Percentiles rank a stretch among this genome's conserved stretches.
These are phyloP conservation scores for Cucumis sativus DNA, from an alignment of 306 rosid species.

Conservation along the genomic window Cucumber_9930_V3 NC_026660.2:21708001-21708500, in stretches of 20 bases:
- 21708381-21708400: conserved; percentile 47
- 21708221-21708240: background rate
- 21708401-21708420: conserved; percentile 63
- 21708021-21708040: background rate
- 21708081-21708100: background rate
- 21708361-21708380: conserved; percentile 35
- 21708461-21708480: conserved; percentile 41
- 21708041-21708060: background rate
- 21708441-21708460: conserved; percentile 36
- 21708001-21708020: background rate
- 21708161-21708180: background rate
- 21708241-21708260: background rate
- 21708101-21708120: background rate
- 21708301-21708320: background rate
- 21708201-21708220: background rate
- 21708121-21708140: background rate
- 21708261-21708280: background rate
- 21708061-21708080: background rate
- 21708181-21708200: background rate
- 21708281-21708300: background rate
- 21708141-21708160: background rate
- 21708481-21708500: conserved; percentile 78
- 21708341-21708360: conserved; percentile 13
- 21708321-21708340: background rate
- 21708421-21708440: conserved; percentile 40